A percentile compares a stretch with the other conserved stretches of the same genome.
Evolutionary conservation across 2,329 filamentous ascomycete species (phyloP).

Genomic region (Calonectria pteridis): DNA sequence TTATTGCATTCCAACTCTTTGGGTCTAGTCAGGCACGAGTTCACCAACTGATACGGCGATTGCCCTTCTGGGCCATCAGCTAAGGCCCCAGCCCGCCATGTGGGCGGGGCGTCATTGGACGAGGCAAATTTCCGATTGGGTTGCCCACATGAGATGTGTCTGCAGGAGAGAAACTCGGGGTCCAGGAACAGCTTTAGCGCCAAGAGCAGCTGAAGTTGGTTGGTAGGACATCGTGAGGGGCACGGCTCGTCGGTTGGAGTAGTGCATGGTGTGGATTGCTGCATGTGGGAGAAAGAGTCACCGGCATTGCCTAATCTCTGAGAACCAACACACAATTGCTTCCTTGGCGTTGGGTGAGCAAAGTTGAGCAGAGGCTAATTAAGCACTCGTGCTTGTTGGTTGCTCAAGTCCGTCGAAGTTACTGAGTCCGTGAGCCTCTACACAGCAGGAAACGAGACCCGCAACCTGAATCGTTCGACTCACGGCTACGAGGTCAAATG

Average conservation of each 20-base stretch:
- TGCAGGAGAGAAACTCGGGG: constrained; percentile 12
- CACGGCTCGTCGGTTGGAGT: constrained; percentile 25
- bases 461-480: background rate
- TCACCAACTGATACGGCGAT: constrained; percentile 31
- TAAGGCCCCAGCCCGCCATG: background rate
- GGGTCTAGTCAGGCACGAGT: constrained; percentile 13
- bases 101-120: constrained; percentile 17
- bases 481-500: background rate
- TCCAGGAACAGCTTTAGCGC: constrained; percentile 51
- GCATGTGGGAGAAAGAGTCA: constrained; percentile 8
- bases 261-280: constrained; percentile 11
- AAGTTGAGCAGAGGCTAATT: background rate
- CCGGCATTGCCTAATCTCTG: background rate
- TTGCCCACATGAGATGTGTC: background rate
- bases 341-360: background rate
- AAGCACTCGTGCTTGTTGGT: too few species aligned
- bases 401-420: too few species aligned
- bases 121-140: constrained; percentile 38
- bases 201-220: constrained; percentile 22
- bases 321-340: background rate
- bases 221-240: constrained; percentile 27
- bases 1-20: background rate
- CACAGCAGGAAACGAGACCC: background rate
- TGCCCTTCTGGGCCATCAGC: constrained; percentile 38
- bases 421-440: background rate